Evolutionary conservation across 2,329 filamentous ascomycete species (phyloP), one percentile per base, ranked within the genome.

Genomic region (Microsporum canis): DNA sequence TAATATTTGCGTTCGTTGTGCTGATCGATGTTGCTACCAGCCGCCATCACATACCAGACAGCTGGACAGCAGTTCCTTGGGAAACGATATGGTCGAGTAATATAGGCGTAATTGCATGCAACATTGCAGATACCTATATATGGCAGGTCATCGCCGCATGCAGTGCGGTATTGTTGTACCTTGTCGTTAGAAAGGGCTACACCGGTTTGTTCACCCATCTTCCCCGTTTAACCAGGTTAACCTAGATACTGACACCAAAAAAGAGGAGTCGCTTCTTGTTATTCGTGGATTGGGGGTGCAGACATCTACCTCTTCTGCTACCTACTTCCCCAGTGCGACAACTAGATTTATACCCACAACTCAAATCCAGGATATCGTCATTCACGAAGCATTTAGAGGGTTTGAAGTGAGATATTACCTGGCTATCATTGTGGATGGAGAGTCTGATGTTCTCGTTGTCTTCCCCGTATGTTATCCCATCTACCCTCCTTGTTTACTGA

Each of bases 321-420:
- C 85, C 6, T 90, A 89, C 68, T 78, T 91, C 5, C 79, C 80
- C 41, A 78, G 79, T 6, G 76, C 82, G 1, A 79, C 80, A 1
- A 88, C 84, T n/a, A 78, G 85, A 57, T 89, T 89, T 73, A 97
- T 99, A 62, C 92, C 94, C 0, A 96, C 92, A 0, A 88, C 88
- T 51, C 86, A 89, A 74, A 95, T 99, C 62, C 89, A 89, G 71
- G 94, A 99, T 72, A 87, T 99, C 61, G 84, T 96, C 60, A 88
- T 99, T 58, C 91, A 96, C 72, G 94, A 99, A 78, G 94, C 91
- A 2, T 97, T 97, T 74, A 84, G 84, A 61, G 91, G 91, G 0
- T 95, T 96, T 69, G 89, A 91, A 75, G 91, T 97, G 39, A 79
- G 87, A 45, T 95, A 92, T 70, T 96, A 96, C 70, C 77, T 99